Evolutionary conservation across 1,284 basidiomycete genomes (phyloP), one percentile per base, ranked within the genome.

Genomic region (Singerocomus inundabilis): DNA sequence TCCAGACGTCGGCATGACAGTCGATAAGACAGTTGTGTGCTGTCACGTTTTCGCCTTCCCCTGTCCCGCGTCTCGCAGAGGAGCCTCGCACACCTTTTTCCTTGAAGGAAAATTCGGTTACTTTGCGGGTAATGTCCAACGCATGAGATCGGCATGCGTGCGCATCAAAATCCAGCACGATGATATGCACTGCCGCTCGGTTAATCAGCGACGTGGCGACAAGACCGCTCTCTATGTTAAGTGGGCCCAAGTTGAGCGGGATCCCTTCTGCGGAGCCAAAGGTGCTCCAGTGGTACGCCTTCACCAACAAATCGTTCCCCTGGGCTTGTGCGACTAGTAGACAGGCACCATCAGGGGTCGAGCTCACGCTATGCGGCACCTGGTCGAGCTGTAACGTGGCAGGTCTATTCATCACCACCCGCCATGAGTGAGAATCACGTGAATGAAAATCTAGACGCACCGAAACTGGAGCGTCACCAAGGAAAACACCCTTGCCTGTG

Each of bases 1-100:
- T 79, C 82, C 82, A 84, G 37, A 82, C 76, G n/a, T 84, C 81
- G 0, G 71, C 58, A 48, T 81, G 75, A 46, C 80, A 82, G 49
- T 82, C 79, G 7, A 84, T 63, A 8, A 84, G 63, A 40, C 68
- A 75, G 46, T 83, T 83, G 54, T 80, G 74, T 5, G 58, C 51
- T 0, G 46, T 39, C 2, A 26, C 45, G 11, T 24, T 43, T 29
- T 18, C 33, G 1, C 30, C 46, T 1, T 33, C 15, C 2, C 42
- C 44, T 6, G 52, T 52, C 4, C 67, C 39, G 57, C 65, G 53
- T 6, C 56, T 54, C 2, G 46, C 51, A 21, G 57, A 58, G 2
- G 52, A 49, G 1, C 44, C 30, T 2, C 50, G 56, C 6, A 44
- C 48, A 4, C 53, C 57, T 1, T 71, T 67, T 48, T 75, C 73